phyloP scores from a whole-genome alignment of 1,139 yeast species.

The Suhomyces bribrorum region DNA sequence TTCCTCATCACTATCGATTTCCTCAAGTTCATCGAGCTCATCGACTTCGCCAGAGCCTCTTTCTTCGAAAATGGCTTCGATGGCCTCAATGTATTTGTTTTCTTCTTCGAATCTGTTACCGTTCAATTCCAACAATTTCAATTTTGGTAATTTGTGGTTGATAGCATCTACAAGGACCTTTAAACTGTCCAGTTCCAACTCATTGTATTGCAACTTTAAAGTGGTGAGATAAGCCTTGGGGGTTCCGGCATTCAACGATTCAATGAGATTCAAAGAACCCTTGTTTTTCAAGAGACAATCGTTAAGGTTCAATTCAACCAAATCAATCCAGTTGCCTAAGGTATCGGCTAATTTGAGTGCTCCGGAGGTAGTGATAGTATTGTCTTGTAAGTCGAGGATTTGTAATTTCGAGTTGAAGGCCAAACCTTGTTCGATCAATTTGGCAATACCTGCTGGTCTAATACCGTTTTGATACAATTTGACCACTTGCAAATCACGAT shows the following conservation, averaged over 20 bases:
- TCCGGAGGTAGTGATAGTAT: slow-evolving; percentile 87
- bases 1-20: slow-evolving; percentile 81
- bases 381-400: slow-evolving; percentile 87
- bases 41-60: slow-evolving; percentile 83
- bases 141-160: slow-evolving; percentile 55
- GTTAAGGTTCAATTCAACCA: slow-evolving; percentile 79
- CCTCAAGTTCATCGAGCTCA: slow-evolving; percentile 93
- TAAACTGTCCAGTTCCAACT: slow-evolving; percentile 70
- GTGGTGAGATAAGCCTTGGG: slow-evolving; percentile 44
- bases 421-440: slow-evolving; percentile 73
- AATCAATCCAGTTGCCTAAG: slow-evolving; percentile 47
- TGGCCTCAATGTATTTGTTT: slow-evolving; percentile 35
- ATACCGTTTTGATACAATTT: slow-evolving; percentile 94
- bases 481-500: slow-evolving; percentile 68
- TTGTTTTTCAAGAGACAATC: slow-evolving; percentile 82
- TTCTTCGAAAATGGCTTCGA: slow-evolving; percentile 59
- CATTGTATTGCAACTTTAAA: slow-evolving; percentile 86
- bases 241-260: slow-evolving; percentile 45
- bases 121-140: slow-evolving; percentile 74
- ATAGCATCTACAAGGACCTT: slow-evolving; percentile 55
- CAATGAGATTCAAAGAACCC: slow-evolving; percentile 63
- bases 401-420: slow-evolving; percentile 58
- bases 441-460: slow-evolving; percentile 87
- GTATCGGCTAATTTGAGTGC: slow-evolving; percentile 54
- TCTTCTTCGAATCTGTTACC: slow-evolving; percentile 79